Evolutionary conservation across 768 basidiomycete genomes (phyloP), one percentile per base, ranked within the genome.

Genomic region (Saitozyma podzolica): DNA sequence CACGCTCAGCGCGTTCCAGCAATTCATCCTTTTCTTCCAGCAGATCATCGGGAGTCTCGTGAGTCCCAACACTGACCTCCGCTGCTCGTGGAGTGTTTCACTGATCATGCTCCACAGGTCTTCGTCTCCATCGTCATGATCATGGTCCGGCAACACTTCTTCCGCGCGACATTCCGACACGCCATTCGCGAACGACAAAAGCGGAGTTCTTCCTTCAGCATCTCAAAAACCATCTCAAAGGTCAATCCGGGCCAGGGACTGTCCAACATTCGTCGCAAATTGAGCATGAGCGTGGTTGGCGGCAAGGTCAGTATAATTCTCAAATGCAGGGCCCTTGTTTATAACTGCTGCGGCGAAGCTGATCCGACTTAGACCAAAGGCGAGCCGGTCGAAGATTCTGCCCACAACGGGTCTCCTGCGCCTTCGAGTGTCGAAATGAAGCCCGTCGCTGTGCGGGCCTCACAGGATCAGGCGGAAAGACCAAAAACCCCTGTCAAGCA

Each of bases 41-140:
- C 92, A 92, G 91, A 52, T 76, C 37, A 72, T 78, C 41, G 80
- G 80, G 0, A 73, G 68, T 63, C 52, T 68, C 45, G 74, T 78
- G 50, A 65, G 75, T 69, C 20, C 19, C 2, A 39, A 42, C 49
- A 40, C 14, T 8, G n/a, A 50, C 29, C 29, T 29, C 29, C 29
- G 5, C 5, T 5, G 2, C 45, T 47, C 45, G 45, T 40, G 40
- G 14, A 42, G 48, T 11, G 19, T 6, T 47, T 47, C 45, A 19
- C 50, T 52, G 51, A 42, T 41, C 8, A 16, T 20, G 37, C 13
- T 11, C 14, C 7, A n/a, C 41, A 74, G 75, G 56, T 68, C 5
- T 74, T 74, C 58, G 74, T 79, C 17, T 78, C 76, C 9, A 66
- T 79, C 53, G 62, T 79, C 48, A 79, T 76, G 73, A 78, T 79